Base-by-base conservation (phyloP, 106 monocot species). In the Dendrobium officinale region DNA sequence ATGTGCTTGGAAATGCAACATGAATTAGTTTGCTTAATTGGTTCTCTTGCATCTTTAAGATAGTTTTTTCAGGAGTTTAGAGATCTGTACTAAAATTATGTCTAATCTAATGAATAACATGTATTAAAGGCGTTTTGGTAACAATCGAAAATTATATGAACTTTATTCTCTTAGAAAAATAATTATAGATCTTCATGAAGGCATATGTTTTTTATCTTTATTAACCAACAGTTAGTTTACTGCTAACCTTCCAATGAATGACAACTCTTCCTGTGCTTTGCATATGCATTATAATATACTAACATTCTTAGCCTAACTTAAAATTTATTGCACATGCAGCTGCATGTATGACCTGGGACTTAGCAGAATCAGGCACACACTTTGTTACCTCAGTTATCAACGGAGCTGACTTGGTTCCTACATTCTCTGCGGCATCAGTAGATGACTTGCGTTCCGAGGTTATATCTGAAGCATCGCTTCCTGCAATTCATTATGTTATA, bases 291-390 rank as follows among this genome's bases (percentile, higher is more conserved):
- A 74, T 44, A 43, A 42, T 5, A 43, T 40, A 44, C 4, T 42
- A 42, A 43, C 6, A 9, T 42, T 20, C 18, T 43, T 29, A 15
- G 22, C 27, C 41, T 43, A 4, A 43, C 16, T 74, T 42, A 74
- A 15, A 74, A 19, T 77, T 42, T 74, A 44, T 74, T 56, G 42
- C 41, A 77, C 79, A 67, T 83, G 70, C 94, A 98, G 97, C 92
- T 88, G 97, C 97, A 51, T 98, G 97, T 56, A 92, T 98, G 97
- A 98, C 91, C 68, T 98, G 92, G 94, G 97, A 98, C 48, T 84
- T 98, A 75, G 97, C 97, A 79, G 97, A 94, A 42, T 98, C 97
- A 17, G 97, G 97, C 42, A 80, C 48, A n/a, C 83, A 88, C 47
- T 98, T 94, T 80, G 84, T 98, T 81, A 98, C 97, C 78, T 92